Evolutionary conservation across 768 basidiomycete genomes (phyloP).

Genomic region (Boletus rubroflammeus): DNA sequence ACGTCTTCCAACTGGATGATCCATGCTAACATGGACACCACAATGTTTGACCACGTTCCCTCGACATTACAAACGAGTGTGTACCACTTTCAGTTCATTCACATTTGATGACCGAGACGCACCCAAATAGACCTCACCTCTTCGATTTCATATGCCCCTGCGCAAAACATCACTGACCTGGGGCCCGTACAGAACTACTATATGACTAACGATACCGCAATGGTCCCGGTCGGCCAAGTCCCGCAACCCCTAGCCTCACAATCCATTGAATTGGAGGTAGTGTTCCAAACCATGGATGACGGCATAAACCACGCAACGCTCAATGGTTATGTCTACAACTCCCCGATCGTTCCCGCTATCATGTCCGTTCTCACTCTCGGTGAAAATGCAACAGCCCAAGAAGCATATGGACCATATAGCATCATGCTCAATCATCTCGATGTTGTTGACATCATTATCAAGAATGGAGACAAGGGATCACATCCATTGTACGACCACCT

Average conservation of each 20-base stretch:
- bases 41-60: conserved; percentile 87
- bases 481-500: conserved; percentile 74
- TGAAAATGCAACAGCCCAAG: conserved; percentile 55
- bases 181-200: conserved; percentile 55
- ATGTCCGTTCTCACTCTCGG: conserved; percentile 79
- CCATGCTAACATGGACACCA: conserved; percentile 85
- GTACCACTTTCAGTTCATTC: conserved; percentile 23
- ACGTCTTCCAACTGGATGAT: conserved; percentile 82
- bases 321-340: conserved; percentile 65
- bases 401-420: conserved; percentile 77
- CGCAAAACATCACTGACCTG: conserved; percentile 48
- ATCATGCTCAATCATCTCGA: conserved; percentile 74
- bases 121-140: conserved; percentile 67
- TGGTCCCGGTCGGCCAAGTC: conserved; percentile 58
- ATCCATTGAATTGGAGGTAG: conserved; percentile 65
- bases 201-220: conserved; percentile 60
- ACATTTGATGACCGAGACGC: not conserved
- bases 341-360: conserved; percentile 69
- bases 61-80: conserved; percentile 67
- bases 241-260: conserved; percentile 50
- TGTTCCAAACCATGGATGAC: conserved; percentile 82
- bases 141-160: conserved; percentile 69
- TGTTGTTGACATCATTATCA: conserved; percentile 72
- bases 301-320: conserved; percentile 84
- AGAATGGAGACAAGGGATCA: conserved; percentile 67